These are phyloP conservation scores for Ceratocystis lukuohia DNA, from an alignment of 2,329 filamentous ascomycete species.

Conservation along the genomic window DNA sequence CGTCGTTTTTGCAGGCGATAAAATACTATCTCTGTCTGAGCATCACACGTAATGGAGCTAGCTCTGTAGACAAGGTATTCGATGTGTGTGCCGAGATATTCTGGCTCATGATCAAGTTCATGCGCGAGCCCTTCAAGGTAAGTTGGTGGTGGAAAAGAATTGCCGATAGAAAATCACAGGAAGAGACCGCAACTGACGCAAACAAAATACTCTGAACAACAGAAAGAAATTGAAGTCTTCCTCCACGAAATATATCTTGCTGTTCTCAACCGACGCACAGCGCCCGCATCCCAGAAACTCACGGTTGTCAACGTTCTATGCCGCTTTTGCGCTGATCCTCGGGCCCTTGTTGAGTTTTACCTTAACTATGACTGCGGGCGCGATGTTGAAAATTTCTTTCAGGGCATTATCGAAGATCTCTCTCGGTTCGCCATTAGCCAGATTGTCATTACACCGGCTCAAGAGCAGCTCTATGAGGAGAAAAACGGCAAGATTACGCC, in stretches of 20 bases:
- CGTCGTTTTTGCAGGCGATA: conserved; percentile 82
- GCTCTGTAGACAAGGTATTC: conserved; percentile 81
- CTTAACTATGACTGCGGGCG: conserved; percentile 97
- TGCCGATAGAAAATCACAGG: background rate
- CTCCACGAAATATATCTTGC: conserved; percentile 93
- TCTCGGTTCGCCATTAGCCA: conserved; percentile 74
- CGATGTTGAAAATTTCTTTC: conserved; percentile 93
- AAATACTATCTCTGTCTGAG: conserved; percentile 95
- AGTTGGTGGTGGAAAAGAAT: conserved; percentile 21
- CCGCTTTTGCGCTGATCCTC: conserved; percentile 70
- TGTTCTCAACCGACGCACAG: conserved; percentile 74
- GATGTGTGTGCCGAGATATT: conserved; percentile 96
- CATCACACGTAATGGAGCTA: conserved; percentile 87
- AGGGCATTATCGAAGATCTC: conserved; percentile 84
- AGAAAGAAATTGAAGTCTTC: conserved; percentile 97
- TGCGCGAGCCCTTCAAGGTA: conserved; percentile 87
- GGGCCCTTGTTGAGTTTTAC: conserved; percentile 85
- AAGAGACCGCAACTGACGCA: no score
- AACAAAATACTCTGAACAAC: conserved; percentile 9
- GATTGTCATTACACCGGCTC: conserved; percentile 57
- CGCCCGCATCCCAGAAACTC: conserved; percentile 80
- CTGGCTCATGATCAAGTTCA: conserved; percentile 89
- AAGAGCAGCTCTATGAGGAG: conserved; percentile 82
- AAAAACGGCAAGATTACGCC: conserved; percentile 48
- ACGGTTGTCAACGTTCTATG: conserved; percentile 80